Base-by-base conservation (phyloP, 2,329 filamentous ascomycete genomes). In the Phyllosticta citrichinensis region DNA sequence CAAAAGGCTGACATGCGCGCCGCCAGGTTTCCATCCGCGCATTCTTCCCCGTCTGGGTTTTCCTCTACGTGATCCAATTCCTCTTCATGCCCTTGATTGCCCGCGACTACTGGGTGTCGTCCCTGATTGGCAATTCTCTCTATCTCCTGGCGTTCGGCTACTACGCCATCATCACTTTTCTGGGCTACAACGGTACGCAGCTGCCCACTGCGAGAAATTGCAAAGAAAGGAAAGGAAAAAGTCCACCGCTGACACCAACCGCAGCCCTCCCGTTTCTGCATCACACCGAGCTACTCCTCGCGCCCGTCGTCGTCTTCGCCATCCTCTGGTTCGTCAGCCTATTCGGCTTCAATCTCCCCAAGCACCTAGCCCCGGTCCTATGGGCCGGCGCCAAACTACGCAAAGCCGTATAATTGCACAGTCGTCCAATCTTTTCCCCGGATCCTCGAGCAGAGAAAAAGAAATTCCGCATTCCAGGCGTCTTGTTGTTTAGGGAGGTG, bases 121-220 rank as follows among this genome's bases (percentile, higher is more conserved):
- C 83, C 22, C 81, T 87, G 64, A 76, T 87, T 40, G 83, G 84
- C 27, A 87, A 88, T 68, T 81, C 83, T 1, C 79, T 87, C 65
- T 87, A 87, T 67, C 77, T 87, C n/a, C 76, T 84, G 47, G 85
- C 84, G 0, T 73, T 86, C 57, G 79, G 80, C 27, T 87, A 87
- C 73, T 87, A 87, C 72, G 84, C 83, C 68, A 81, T 87, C 65
- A 85, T 87, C 67, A 86, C 82, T 9, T 88, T 88, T 70, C 75
- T 88, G 52, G 85, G 85, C 35, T 88, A 87, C 72, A 87, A 87
- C 66, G 78, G 77, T 79, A 70, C 53, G 40, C 17, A 69, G 4
- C 30, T 66, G 27, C 33, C 54, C 11, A 30, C 25, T 52, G 33
- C 25, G 19, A 20, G 30, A 20, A n/a, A 53, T 20, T 6, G 19